Base-by-base conservation (phyloP, 1,284 basidiomycete genomes). In the Fomitopsis pinicola region DNA sequence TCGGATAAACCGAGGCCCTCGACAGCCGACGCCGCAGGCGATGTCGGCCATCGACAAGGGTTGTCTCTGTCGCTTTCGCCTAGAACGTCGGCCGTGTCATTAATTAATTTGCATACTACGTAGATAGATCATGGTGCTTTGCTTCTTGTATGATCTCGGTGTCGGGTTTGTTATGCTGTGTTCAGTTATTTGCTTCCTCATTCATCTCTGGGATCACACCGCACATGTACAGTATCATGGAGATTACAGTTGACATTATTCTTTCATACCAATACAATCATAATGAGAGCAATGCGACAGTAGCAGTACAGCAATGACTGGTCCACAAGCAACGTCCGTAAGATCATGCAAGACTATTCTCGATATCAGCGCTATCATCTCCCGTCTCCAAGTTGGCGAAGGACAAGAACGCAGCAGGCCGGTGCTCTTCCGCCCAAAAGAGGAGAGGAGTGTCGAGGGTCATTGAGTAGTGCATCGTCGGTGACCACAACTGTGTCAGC, bases 381-480 rank as follows among this genome's bases (percentile, higher is more conserved):
- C 89, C 90, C 64, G 85, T 84, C 72, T 95, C 94, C 70, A 96
- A 78, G 70, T 82, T 89, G 19, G 93, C 92, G 70, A 96, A 96
- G 86, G 88, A 92, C 72, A 96, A 78, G 87, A 96, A 97, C 6
- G 92, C 92, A 42, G 92, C 88, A 26, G 92, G 95, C 58, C 97
- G 85, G 74, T 98, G 97, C 70, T 93, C 88, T 73, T 97, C 93
- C 19, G 93, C 91, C 97, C 97, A 99, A 86, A 98, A 99, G 58
- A 91, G 79, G 38, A 95, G 79, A 1, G 97, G 97, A 33, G 92
- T 93, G 71, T 98, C 97, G 62, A 99, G 80, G 44, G 86, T 88
- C 81, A 98, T 91, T 19, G 86, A 84, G 74, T 95, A 99, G 58
- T 87, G 84, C 67, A 98, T 78, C 68, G 82, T 91, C 42, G 92